Conservation (phyloP, 2,329 filamentous ascomycete species). For the Exophiala spinifera region DNA sequence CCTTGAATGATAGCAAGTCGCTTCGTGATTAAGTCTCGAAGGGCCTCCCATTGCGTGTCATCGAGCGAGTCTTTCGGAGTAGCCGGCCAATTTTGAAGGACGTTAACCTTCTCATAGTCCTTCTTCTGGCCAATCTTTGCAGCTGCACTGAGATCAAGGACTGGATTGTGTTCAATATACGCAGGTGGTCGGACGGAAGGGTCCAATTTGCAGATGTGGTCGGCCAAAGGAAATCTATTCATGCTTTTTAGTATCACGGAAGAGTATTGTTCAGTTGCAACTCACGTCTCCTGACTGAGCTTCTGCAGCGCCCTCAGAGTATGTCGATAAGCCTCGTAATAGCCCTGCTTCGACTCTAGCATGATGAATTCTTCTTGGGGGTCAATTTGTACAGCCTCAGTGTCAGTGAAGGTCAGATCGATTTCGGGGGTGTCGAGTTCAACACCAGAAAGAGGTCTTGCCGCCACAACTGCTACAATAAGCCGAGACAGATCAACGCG, state of each 20-base stretch:
- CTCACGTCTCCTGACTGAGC: slow-evolving; percentile 52
- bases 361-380: slow-evolving; percentile 69
- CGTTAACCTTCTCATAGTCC: slow-evolving; percentile 48
- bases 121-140: slow-evolving; percentile 38
- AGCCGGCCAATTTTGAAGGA: slow-evolving; percentile 55
- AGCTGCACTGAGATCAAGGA: slow-evolving; percentile 46
- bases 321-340: slow-evolving; percentile 74
- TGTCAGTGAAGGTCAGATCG: slow-evolving; percentile 68
- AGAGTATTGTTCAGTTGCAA: slow-evolving; percentile 1
- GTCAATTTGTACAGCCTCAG: slow-evolving; percentile 64
- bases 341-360: slow-evolving; percentile 70
- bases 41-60: slow-evolving; percentile 65
- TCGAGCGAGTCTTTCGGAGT: slow-evolving; percentile 56
- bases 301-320: slow-evolving; percentile 71
- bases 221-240: slow-evolving; percentile 43
- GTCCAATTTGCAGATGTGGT: slow-evolving; percentile 42
- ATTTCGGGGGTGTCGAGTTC: slow-evolving; percentile 67
- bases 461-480: slow-evolving; percentile 69
- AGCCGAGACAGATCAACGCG: slow-evolving; percentile 59
- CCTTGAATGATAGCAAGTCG: slow-evolving; percentile 77
- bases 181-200: slow-evolving; percentile 47
- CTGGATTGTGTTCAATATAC: slow-evolving; percentile 52
- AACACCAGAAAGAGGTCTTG: slow-evolving; percentile 61
- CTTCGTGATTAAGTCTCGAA: slow-evolving; percentile 67
- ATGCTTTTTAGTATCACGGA: slow-evolving; percentile 7